These are phyloP conservation scores for Penicillium chermesinum DNA, from an alignment of 495 filamentous ascomycete species.

Conservation along the genomic window DNA sequence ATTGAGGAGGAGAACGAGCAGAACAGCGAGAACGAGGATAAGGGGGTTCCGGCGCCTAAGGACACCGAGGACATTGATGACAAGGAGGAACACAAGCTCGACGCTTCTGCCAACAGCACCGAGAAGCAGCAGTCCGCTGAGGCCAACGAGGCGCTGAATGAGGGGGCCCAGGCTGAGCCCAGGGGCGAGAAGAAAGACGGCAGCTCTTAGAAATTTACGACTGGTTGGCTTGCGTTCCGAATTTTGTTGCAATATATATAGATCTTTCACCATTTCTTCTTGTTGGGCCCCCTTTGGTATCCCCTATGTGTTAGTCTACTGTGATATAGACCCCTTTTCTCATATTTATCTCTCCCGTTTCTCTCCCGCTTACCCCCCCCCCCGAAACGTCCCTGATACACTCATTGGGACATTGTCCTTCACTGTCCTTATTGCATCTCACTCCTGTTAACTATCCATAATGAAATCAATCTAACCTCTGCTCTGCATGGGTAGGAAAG, in stretches of 20 bases:
- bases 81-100: conserved; percentile 46
- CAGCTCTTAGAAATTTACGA: conserved; percentile 20
- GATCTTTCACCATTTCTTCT: conserved; percentile 6
- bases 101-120: conserved; percentile 16
- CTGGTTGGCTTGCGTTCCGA: conserved; percentile 8
- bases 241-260: conserved; percentile 12
- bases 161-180: conserved; percentile 35
- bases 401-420: too few species aligned
- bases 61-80: conserved; percentile 82
- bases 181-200: conserved; percentile 21
- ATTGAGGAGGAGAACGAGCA: conserved; percentile 97
- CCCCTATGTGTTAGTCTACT: conserved; percentile 23
- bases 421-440: too few species aligned
- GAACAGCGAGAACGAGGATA: conserved; percentile 65
- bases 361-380: neutral
- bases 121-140: conserved; percentile 33
- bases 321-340: conserved; percentile 21
- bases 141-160: conserved; percentile 38
- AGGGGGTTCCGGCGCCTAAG: conserved; percentile 51
- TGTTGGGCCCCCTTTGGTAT: conserved; percentile 14
- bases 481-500: too few species aligned
- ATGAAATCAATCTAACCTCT: too few species aligned
- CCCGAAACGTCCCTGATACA: conserved; percentile 2
- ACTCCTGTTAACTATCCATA: too few species aligned
- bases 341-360: conserved; percentile 4